Evolutionary conservation across 495 filamentous ascomycete genomes (phyloP).

Genomic region (Patellaria atrata): DNA sequence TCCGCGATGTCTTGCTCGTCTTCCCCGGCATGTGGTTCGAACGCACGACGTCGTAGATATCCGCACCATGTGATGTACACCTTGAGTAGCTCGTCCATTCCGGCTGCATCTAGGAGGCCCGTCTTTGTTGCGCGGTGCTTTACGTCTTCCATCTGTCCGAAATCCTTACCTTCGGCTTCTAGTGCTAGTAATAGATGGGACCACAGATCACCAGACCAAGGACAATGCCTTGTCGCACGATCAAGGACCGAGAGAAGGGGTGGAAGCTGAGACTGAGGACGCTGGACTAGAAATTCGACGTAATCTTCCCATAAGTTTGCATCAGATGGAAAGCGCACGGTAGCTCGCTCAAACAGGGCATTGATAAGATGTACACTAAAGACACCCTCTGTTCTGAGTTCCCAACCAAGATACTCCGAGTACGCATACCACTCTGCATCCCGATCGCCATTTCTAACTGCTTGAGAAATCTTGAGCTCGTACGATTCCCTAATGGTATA

Average conservation of each 20-base stretch:
- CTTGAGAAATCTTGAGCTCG: slow-evolving; percentile 53
- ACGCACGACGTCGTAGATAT: slow-evolving; percentile 71
- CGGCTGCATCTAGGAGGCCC: slow-evolving; percentile 55
- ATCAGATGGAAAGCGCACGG: slow-evolving; percentile 53
- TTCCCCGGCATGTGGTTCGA: slow-evolving; percentile 51
- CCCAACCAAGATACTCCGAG: slow-evolving; percentile 72
- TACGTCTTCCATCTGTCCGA: slow-evolving; percentile 68
- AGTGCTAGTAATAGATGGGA: slow-evolving; percentile 70
- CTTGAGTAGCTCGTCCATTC: slow-evolving; percentile 73
- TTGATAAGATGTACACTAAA: slow-evolving; percentile 50
- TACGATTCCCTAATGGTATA: slow-evolving; percentile 54
- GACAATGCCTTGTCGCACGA: slow-evolving; percentile 72
- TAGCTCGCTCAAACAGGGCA: slow-evolving; percentile 63
- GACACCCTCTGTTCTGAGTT: slow-evolving; percentile 39
- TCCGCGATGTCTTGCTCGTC: slow-evolving; percentile 86
- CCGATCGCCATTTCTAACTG: slow-evolving; percentile 41
- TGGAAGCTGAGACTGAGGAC: slow-evolving; percentile 21
- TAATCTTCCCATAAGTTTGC: slow-evolving; percentile 68
- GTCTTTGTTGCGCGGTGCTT: slow-evolving; percentile 85
- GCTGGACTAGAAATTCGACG: slow-evolving; percentile 52
- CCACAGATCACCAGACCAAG: slow-evolving; percentile 86
- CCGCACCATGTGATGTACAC: slow-evolving; percentile 89
- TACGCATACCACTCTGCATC: slow-evolving; percentile 43
- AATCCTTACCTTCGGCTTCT: slow-evolving; percentile 58
- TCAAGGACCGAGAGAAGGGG: slow-evolving; percentile 39